Percentiles rank a stretch among this genome's conserved stretches.
Evolutionary conservation across 257 asterid genomes (phyloP).

Genomic region (Solanum piurae): DNA sequence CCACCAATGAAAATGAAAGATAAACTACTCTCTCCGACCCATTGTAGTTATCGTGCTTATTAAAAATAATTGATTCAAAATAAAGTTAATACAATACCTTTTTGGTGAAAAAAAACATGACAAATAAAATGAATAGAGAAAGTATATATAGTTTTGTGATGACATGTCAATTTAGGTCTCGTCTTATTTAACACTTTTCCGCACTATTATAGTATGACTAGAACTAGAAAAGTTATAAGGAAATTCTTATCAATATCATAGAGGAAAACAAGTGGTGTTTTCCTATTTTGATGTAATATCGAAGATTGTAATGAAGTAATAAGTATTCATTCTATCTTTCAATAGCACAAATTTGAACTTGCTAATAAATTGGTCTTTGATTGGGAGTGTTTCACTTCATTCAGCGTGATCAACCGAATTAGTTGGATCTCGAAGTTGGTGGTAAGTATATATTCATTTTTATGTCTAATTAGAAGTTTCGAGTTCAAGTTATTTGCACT

Average conservation of each 20-base stretch:
- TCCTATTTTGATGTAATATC: not conserved
- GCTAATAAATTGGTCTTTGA: not conserved
- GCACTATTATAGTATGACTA: not conserved
- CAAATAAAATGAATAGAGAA: not conserved
- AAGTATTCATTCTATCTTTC: not conserved
- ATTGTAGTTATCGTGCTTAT: not conserved
- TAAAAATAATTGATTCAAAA: not conserved
- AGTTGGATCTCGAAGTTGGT: not conserved
- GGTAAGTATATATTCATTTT: not conserved
- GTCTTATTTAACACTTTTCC: not conserved
- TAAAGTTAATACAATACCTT: not conserved
- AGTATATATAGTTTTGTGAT: not conserved
- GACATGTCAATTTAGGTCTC: not conserved
- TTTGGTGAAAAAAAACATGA: not conserved
- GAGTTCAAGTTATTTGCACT: too few relatives aligned
- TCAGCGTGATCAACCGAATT: not conserved
- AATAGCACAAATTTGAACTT: not conserved
- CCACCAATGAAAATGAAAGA: not conserved
- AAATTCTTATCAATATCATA: not conserved
- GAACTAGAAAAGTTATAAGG: not conserved
- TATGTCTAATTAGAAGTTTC: not conserved
- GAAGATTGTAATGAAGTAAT: not conserved
- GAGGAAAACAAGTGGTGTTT: not conserved
- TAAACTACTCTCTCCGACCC: not conserved
- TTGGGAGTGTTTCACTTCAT: not conserved